Evolutionary conservation across 2,329 filamentous ascomycete genomes (phyloP).

Genomic region (Trichoderma aggressivum): DNA sequence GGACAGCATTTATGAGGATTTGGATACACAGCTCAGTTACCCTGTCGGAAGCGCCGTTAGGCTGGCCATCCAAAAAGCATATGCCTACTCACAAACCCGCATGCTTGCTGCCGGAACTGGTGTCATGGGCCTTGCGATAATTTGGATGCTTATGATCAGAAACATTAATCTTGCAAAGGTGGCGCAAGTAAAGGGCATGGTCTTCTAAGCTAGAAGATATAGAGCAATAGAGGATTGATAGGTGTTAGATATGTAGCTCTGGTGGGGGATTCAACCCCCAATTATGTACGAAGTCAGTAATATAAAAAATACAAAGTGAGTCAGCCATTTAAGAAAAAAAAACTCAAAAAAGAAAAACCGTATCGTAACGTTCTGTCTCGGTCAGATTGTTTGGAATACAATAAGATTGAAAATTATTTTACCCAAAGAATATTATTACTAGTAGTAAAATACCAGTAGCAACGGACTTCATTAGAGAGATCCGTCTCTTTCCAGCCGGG

Average conservation of each 20-base stretch:
- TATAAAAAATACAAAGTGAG: not conserved
- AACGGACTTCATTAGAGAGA: too few relatives aligned
- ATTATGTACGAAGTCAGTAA: not conserved
- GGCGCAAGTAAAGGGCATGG: slow-evolving; percentile 32
- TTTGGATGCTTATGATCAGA: slow-evolving; percentile 30
- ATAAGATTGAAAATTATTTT: not conserved
- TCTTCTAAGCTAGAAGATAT: slow-evolving; percentile 24
- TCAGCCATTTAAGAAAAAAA: not conserved
- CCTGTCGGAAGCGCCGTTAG: slow-evolving; percentile 39
- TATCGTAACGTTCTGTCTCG: not conserved
- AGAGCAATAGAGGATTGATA: not conserved
- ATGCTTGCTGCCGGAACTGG: slow-evolving; percentile 38
- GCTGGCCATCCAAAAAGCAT: slow-evolving; percentile 44
- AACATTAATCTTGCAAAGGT: slow-evolving; percentile 32
- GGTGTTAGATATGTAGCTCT: not conserved
- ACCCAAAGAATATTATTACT: not conserved
- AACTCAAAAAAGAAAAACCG: too few relatives aligned
- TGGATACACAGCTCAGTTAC: slow-evolving; percentile 39
- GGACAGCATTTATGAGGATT: slow-evolving; percentile 41
- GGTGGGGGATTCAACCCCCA: not conserved
- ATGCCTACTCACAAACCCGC: slow-evolving; percentile 44
- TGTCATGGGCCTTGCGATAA: slow-evolving; percentile 28
- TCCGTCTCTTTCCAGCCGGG: too few relatives aligned
- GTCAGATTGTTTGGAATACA: not conserved
- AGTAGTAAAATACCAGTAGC: too few relatives aligned